phyloP scores from a whole-genome alignment of 164 flowering plant species.

The Umbilicus rupestris region DNA sequence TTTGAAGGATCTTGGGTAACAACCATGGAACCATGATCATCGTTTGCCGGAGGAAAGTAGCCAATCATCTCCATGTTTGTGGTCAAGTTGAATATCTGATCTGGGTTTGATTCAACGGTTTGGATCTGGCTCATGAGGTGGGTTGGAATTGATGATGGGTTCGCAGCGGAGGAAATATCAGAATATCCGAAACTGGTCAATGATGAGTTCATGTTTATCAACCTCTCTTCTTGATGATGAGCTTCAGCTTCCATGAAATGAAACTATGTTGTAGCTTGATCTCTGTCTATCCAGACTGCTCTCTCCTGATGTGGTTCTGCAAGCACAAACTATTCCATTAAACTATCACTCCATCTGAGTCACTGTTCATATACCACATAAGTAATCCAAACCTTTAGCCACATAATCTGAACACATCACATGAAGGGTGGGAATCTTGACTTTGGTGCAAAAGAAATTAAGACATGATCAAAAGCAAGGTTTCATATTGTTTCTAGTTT shows the following conservation, averaged over 20 bases:
- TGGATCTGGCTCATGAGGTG: conserved; percentile 37
- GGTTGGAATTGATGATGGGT: conserved; percentile 13
- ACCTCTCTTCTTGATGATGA: conserved; percentile 24
- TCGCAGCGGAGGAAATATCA: conserved; percentile 23
- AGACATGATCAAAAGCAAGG: conserved; percentile 4
- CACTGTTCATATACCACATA: background rate
- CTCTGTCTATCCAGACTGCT: background rate
- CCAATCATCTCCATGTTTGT: conserved; percentile 54
- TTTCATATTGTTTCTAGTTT: background rate
- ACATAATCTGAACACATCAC: background rate
- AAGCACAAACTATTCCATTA: conserved; percentile 12
- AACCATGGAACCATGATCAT: conserved; percentile 21
- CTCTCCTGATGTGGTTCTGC: conserved; percentile 12
- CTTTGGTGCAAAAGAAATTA: background rate
- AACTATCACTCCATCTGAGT: conserved; percentile 1
- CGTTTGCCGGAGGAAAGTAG: conserved; percentile 15
- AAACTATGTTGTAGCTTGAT: background rate
- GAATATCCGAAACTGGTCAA: conserved; percentile 31
- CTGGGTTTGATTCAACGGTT: conserved; percentile 24
- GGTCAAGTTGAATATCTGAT: conserved; percentile 35
- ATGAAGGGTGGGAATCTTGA: conserved; percentile 4
- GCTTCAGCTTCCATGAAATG: conserved; percentile 23
- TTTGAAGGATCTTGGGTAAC: background rate
- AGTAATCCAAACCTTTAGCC: background rate
- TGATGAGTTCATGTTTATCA: conserved; percentile 24